Evolutionary conservation across 768 basidiomycete species (phyloP), one percentile per base, ranked within the genome.

Genomic region (Filobasidium floriforme): DNA sequence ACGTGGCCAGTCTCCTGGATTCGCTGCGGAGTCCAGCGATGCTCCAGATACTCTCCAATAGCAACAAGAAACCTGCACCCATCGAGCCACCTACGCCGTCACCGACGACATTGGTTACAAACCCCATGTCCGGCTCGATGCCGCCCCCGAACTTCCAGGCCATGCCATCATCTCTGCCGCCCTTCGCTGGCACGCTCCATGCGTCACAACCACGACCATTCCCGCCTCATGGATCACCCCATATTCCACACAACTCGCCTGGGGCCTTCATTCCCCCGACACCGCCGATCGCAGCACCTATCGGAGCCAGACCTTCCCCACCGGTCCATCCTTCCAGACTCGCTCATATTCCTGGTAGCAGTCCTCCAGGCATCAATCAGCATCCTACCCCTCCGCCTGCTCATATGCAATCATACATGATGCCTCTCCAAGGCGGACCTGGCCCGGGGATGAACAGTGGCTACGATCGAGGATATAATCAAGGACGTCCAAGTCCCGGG

Each of bases 251-350:
- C 54, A 57, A 24, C 54, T 15, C 29, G 54, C 54, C 54, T 5
- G 46, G 5, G 2, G 46, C 18, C 19, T 15, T 57, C n/a, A 7
- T 24, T 24, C 19, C 54, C 6, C 29, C 54, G 52, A 18, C 22
- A 15, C 12, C 22, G 7, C 4, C 24, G 6, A 26, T 26, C 6
- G 12, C 7, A 3, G 12, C 26, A 28, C 15, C 29, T 4, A 57
- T 57, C 15, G 24, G 22, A 24, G 28, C 41, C 18, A 60, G 26
- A 60, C 59, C 59, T 37, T 43, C 29, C 11, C 59, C 59, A 40
- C 59, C 59, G 18, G 59, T 60, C 12, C 59, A 60, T 26, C 59
- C 59, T 4, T 60, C 59, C 5, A 32, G 59, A 37, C 41, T 60
- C 11, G 59, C 59, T 6, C 54, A 57, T 22, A 57, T 57, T 24